A percentile compares a stretch with the other conserved stretches of the same genome.
Conservation (phyloP, 768 basidiomycete species). For the Serendipita sp. region DNA sequence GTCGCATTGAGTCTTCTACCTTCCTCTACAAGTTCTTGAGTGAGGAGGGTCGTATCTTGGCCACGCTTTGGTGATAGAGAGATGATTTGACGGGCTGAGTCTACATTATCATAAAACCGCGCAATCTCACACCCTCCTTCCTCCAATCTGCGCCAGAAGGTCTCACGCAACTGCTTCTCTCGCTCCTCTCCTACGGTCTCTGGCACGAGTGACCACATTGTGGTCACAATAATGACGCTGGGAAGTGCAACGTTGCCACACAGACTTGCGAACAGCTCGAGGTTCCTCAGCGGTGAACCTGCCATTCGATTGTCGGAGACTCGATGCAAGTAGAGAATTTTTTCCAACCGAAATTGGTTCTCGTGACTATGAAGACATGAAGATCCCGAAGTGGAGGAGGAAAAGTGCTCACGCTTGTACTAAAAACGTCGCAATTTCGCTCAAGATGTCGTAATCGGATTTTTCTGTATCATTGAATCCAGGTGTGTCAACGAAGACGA, state of each 20-base stretch:
- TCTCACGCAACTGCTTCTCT: neutral
- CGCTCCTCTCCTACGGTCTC: neutral
- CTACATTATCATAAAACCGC: neutral
- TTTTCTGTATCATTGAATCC: constrained; percentile 16
- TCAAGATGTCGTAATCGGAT: constrained; percentile 15
- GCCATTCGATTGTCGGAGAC: constrained; percentile 3
- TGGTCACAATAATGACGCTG: neutral
- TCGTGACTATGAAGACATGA: neutral
- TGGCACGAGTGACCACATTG: neutral
- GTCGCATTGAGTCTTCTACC: neutral
- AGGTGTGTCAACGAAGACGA: constrained; percentile 15
- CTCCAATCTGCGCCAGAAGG: neutral
- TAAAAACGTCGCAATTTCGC: constrained; percentile 9
- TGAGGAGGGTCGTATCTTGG: neutral
- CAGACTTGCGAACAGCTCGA: neutral
- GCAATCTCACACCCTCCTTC: neutral
- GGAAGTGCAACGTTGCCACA: neutral
- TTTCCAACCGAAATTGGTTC: neutral
- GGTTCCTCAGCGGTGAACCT: neutral
- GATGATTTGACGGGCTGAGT: neutral
- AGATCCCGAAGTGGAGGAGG: neutral
- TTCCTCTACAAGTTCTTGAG: neutral
- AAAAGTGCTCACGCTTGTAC: neutral
- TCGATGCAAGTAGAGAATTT: neutral
- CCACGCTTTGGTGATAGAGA: neutral